A percentile compares a stretch with the other conserved stretches of the same genome.
Conservation (phyloP, 345 rosid species). For the Zanthoxylum bungeanum region DNA sequence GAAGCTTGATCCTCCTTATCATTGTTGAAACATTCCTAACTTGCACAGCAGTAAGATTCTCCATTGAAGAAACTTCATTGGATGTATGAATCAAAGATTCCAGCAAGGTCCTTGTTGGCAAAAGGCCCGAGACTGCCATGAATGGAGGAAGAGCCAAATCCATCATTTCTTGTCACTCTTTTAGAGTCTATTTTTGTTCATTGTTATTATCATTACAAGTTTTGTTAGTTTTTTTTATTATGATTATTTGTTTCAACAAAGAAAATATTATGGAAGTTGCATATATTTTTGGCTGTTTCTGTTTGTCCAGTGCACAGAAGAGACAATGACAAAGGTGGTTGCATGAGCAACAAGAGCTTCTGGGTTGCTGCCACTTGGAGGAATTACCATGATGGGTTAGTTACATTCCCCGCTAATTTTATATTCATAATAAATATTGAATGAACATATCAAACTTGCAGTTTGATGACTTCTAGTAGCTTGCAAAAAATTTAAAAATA, state of each 20-base stretch:
- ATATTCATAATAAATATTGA: conserved; percentile 12
- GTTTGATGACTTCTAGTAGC: neutral
- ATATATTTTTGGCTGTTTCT: conserved; percentile 41
- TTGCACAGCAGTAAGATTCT: conserved; percentile 46
- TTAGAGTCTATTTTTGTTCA: conserved; percentile 13
- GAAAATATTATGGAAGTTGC: conserved; percentile 19
- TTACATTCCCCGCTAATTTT: conserved; percentile 10
- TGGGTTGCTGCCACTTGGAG: conserved; percentile 61
- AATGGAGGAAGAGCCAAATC: conserved; percentile 23
- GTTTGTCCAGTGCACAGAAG: conserved; percentile 19
- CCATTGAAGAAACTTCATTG: conserved; percentile 46
- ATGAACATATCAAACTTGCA: conserved; percentile 6
- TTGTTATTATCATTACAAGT: conserved; percentile 11
- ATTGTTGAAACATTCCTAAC: conserved; percentile 42
- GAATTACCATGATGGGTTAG: conserved; percentile 26
- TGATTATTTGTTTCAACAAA: neutral
- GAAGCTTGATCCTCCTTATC: conserved; percentile 56
- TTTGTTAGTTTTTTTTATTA: neutral
- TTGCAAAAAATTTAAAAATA: neutral
- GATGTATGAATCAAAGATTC: conserved; percentile 47
- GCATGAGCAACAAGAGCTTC: conserved; percentile 17
- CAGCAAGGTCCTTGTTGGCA: conserved; percentile 43
- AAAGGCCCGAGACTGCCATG: conserved; percentile 39
- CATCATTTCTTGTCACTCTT: conserved; percentile 15
- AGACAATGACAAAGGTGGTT: conserved; percentile 23